phyloP scores from a whole-genome alignment of 2,329 filamentous ascomycete species.

The Penicillium sp. region DNA sequence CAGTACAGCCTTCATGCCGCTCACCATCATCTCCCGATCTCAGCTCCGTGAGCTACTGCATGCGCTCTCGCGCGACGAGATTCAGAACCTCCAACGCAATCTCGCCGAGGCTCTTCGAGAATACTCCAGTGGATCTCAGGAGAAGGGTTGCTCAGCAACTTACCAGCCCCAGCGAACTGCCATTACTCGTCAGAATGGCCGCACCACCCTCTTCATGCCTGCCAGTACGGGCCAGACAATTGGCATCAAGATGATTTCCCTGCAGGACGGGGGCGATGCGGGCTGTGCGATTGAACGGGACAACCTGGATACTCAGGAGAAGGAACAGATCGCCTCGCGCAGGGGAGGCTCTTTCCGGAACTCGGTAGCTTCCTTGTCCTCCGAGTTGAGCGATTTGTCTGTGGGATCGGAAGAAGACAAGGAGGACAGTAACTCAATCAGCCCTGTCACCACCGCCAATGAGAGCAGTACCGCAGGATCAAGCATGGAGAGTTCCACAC shows the following conservation, averaged over 20 bases:
- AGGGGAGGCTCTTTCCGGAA: constrained; percentile 23
- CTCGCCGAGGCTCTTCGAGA: constrained; percentile 61
- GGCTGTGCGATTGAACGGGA: constrained; percentile 36
- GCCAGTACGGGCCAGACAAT: constrained; percentile 58
- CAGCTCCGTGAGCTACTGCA: constrained; percentile 57
- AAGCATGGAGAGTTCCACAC: constrained; percentile 29
- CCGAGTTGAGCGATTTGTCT: constrained; percentile 36
- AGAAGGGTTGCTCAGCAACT: constrained; percentile 56
- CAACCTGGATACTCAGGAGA: constrained; percentile 14
- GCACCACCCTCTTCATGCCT: constrained; percentile 66
- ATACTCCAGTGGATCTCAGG: constrained; percentile 63
- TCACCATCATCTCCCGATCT: constrained; percentile 58
- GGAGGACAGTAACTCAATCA: background rate
- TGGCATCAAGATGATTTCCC: constrained; percentile 64
- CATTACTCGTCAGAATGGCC: constrained; percentile 60
- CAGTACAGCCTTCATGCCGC: constrained; percentile 48
- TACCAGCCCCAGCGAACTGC: constrained; percentile 63
- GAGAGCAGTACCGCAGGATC: constrained; percentile 2
- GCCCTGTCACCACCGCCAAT: constrained; percentile 6
- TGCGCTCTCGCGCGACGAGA: constrained; percentile 56
- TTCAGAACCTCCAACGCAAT: constrained; percentile 56
- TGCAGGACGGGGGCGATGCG: constrained; percentile 39
- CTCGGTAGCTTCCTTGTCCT: constrained; percentile 37
- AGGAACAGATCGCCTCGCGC: constrained; percentile 14
- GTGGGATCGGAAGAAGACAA: constrained; percentile 31